Evolutionary conservation across 2,329 filamentous ascomycete genomes (phyloP), one percentile per base, ranked within the genome.

Genomic region (Pestalotiopsis fici): DNA sequence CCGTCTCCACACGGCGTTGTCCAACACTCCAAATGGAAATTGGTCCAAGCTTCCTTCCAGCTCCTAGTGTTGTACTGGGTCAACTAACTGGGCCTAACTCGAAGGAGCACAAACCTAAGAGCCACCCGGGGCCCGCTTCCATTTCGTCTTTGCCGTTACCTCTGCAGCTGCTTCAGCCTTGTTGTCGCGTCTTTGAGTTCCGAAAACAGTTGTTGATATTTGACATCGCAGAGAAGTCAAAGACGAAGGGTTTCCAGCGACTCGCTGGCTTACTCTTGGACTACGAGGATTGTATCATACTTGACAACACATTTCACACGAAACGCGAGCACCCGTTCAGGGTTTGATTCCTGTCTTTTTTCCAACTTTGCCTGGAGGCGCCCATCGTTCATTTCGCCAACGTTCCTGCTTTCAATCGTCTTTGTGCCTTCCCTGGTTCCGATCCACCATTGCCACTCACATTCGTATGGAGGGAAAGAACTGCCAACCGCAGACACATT

Each of bases 141-240:
- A 50, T 50, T 21, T 21, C 43, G 43, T 50, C 43, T 18, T 50
- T 50, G 43, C 43, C 18, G 43, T 50, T 50, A 50, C 43, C 43
- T 50, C 43, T 50, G 43, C 43, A 61, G 37, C 60, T 64, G 55
- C 65, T 18, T 47, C 66, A 66, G 66, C 66, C 66, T 68, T 54
- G 66, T 55, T 23, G 74, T 76, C 74, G 74, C 75, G 75, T 50
- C 66, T 67, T 55, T 70, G 67, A 27, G 31, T 66, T 74, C 74
- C 74, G 76, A 74, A 78, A 76, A 74, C 76, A 78, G 72, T 60
- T 37, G 72, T 60, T 37, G 55, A 54, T 50, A n/a, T 23, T 50
- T 50, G n/a, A 18, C 18, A 18, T 50, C 43, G 57, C 27, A 60
- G 18, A 31, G 31, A 60, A n/a, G 57, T 60, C 28, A 31, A 60